Base-by-base conservation (phyloP, 352 stramenopile genomes). In the Stramenopiles sp. region DNA sequence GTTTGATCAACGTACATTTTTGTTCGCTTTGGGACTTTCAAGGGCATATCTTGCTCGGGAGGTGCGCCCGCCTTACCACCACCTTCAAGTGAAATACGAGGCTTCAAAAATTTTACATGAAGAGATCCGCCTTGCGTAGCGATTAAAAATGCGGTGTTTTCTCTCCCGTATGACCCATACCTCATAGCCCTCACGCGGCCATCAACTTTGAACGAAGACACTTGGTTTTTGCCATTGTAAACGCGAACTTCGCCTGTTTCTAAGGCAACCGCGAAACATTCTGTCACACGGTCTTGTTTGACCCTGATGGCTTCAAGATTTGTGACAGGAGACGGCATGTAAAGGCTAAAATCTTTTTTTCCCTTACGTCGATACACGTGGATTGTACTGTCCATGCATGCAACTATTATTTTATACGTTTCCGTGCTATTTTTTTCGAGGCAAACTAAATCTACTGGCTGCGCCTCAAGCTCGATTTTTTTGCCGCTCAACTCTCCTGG, bases 1-100 rank as follows among this genome's bases (percentile, higher is more conserved):
- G 92, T 95, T 82, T 96, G 91, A 82, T 97, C 92, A 30, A 97
- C 91, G 83, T 95, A 97, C 75, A 97, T 82, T 39, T 94, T 94
- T n/a, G 92, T 97, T 80, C 96, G 96, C 86, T 95, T 95, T 0
- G 92, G 92, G 31, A 97, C 92, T 55, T 95, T 92, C 27, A 96
- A 87, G 0, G 91, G 91, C 30, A 95, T 94, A 71, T 96, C 92
- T 89, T 96, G 91, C 84, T 96, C 92, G 27, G 90, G 88, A 0
- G 91, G 91, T 29, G 90, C 90, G 0, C 90, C 91, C 30, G 88
- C 84, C 67, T 86, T 33, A 0, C 25, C 14, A 30, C 0, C 67
- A 44, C 86, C 85, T 80, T 93, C 89, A 22, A 95, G 82, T 75
- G 87, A 92, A 22, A 90, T 90, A 27, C 88, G 94, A 22, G 91